Conservation (phyloP, 371 early-diverging fungal species). For the Gilbertella persicaria region DNA sequence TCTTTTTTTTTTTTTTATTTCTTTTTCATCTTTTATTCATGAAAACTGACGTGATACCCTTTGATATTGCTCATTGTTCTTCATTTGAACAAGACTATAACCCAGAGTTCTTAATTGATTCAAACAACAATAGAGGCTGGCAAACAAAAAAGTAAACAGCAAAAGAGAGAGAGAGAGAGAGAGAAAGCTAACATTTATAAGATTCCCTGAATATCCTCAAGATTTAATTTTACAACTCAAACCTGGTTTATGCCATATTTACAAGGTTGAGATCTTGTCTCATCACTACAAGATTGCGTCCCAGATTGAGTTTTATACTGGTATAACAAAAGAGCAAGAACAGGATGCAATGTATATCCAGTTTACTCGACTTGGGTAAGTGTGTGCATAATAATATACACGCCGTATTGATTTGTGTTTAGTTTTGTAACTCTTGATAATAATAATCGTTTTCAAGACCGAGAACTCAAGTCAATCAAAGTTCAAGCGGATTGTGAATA, state of each 20-base stretch:
- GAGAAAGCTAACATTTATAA: slow-evolving; percentile 1
- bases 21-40: background rate
- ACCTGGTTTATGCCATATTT: slow-evolving; percentile 59
- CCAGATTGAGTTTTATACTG: slow-evolving; percentile 70
- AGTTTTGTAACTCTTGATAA: slow-evolving; percentile 42
- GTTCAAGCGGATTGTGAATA: slow-evolving; percentile 72
- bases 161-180: background rate
- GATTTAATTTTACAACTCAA: slow-evolving; percentile 62
- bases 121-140: slow-evolving; percentile 41
- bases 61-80: slow-evolving; percentile 27
- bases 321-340: slow-evolving; percentile 34
- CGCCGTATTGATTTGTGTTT: background rate
- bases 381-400: background rate
- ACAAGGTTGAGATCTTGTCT: slow-evolving; percentile 70
- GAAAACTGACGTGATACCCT: slow-evolving; percentile 17
- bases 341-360: slow-evolving; percentile 31
- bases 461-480: slow-evolving; percentile 79
- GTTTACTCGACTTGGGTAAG: slow-evolving; percentile 42
- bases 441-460: slow-evolving; percentile 39
- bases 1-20: slow-evolving; percentile 1
- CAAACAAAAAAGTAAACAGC: slow-evolving; percentile 45
- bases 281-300: slow-evolving; percentile 85
- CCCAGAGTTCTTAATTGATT: slow-evolving; percentile 34
- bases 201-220: slow-evolving; percentile 72
- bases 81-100: slow-evolving; percentile 39